Base-by-base conservation (phyloP, 768 basidiomycete species). In the Mycena indigotica region DNA sequence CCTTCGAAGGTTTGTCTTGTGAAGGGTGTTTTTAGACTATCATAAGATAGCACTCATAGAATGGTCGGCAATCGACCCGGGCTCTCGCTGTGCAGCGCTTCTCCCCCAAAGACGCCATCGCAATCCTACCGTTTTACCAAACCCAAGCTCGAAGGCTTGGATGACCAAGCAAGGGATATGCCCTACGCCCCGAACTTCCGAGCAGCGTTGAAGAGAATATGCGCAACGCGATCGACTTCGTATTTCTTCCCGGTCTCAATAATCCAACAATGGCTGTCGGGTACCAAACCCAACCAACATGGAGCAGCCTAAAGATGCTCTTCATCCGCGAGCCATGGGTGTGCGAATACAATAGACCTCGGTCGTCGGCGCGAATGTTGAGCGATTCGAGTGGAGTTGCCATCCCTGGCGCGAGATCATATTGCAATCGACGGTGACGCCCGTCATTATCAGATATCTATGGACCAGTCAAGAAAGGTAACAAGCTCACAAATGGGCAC, bases 1-100 rank as follows among this genome's bases (percentile, higher is more conserved):
- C 92, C 3, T 95, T 98, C 77, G 89, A 89, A 70, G 92, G 96
- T n/a, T n/a, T n/a, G n/a, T n/a, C n/a, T n/a, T 67, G 96, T 97
- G 6, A 98, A 99, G 84, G 94, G 60, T 40, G 2, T 28, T n/a
- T 5, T 52, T 53, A 56, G 38, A 25, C 25, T 10, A 24, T 29
- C 15, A 23, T 32, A 58, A 98, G 94, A 89, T 98, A 71, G 92
- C 94, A 2, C 79, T 98, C 16, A 71, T 99, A 17, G 97, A 99
- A 72, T 99, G 96, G 95, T 91, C 91, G 5, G 84, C 88, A 29
- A 77, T 84, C 25, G 97, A 99, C 71, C 91, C 95, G 0, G 66
- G 83, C 19, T 95, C 93, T 5, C 86, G 95, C 40, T 91, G 95
- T 67, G 93, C 92, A 1, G 91, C 91, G 1, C 76, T 98, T 3